These are phyloP conservation scores for Tetrahymena elliotti DNA, from an alignment of 73 alveolate species.

Conservation along the genomic window DNA sequence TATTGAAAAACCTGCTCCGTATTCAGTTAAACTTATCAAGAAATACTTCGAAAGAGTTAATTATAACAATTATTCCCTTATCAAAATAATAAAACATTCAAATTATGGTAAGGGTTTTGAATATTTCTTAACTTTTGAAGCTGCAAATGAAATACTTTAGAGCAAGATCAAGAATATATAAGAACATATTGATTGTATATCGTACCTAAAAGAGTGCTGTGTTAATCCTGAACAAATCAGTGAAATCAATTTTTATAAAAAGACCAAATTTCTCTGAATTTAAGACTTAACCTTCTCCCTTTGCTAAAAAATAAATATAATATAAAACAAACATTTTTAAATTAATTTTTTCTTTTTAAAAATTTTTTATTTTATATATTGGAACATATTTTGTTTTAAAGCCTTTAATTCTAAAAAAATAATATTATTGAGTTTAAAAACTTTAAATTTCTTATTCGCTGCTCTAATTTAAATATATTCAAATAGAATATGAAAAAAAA, in stretches of 20 bases:
- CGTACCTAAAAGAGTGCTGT: neutral
- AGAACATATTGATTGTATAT: neutral
- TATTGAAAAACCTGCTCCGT: neutral
- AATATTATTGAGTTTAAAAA: no score
- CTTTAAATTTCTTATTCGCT: no score
- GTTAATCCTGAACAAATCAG: neutral
- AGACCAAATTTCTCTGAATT: no score
- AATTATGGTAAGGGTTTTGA: neutral
- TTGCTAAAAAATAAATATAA: no score
- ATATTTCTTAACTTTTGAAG: neutral
- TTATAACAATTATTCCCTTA: neutral
- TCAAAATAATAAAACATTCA: neutral
- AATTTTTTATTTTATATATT: no score
- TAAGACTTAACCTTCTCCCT: no score
- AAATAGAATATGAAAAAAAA: no score
- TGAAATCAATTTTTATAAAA: neutral
- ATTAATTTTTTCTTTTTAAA: no score
- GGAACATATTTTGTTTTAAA: no score
- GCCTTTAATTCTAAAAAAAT: no score
- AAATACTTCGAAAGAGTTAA: neutral
- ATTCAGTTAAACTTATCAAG: neutral
- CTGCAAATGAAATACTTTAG: neutral
- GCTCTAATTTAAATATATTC: no score
- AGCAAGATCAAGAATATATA: neutral
- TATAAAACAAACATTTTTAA: no score